A percentile compares a stretch with the other conserved stretches of the same genome.
These are phyloP conservation scores for Ustilago nuda DNA, from an alignment of 1,284 basidiomycete species.

Conservation along the genomic window DNA sequence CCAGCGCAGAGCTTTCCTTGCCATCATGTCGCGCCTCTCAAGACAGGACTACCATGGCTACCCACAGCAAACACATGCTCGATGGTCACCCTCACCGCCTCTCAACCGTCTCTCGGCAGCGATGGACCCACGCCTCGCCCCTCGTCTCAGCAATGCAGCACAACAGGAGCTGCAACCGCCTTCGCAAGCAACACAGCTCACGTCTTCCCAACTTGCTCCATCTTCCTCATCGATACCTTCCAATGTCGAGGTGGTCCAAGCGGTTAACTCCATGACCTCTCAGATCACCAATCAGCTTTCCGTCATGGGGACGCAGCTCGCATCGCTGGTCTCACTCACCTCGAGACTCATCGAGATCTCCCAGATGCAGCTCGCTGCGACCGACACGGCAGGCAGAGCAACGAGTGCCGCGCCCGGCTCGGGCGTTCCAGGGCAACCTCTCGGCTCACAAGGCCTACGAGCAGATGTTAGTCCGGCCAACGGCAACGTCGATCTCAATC, in stretches of 20 bases:
- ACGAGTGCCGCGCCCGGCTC: conserved; percentile 9
- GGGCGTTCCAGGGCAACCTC: neutral
- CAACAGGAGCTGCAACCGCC: conserved; percentile 38
- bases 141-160: conserved; percentile 28
- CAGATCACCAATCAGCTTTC: conserved; percentile 48
- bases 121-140: conserved; percentile 39
- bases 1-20: neutral
- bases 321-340: conserved; percentile 45
- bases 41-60: conserved; percentile 49
- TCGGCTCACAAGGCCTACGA: conserved; percentile 10
- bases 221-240: conserved; percentile 14
- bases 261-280: conserved; percentile 44
- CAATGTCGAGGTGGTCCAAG: conserved; percentile 45
- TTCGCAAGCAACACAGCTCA: conserved; percentile 32
- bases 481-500: conserved; percentile 29
- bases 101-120: conserved; percentile 38
- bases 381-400: conserved; percentile 16
- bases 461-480: conserved; percentile 33
- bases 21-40: conserved; percentile 47
- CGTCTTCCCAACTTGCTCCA: conserved; percentile 18
- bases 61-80: conserved; percentile 30
- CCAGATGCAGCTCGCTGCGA: conserved; percentile 28
- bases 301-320: conserved; percentile 44
- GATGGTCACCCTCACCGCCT: conserved; percentile 51
- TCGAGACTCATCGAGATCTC: conserved; percentile 50